Percentiles rank a stretch among this genome's conserved stretches.
phyloP scores from a whole-genome alignment of 2,329 filamentous ascomycete genomes.

The Xylaria sp. region DNA sequence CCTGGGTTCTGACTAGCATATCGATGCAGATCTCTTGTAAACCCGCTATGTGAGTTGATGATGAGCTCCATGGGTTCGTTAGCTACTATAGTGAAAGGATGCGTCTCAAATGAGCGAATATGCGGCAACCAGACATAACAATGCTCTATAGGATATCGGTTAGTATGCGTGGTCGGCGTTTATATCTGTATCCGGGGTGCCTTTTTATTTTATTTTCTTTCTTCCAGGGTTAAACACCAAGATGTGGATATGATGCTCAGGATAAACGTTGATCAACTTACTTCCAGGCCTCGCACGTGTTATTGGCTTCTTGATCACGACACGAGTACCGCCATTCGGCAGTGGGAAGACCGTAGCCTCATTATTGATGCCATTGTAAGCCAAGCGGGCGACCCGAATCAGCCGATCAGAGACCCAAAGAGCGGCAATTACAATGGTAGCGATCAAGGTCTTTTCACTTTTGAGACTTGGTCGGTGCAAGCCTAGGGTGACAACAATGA shows the following conservation, averaged over 20 bases:
- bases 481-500: constrained; percentile 55
- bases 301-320: constrained; percentile 61
- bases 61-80: constrained; percentile 67
- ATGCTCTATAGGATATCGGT: constrained; percentile 54
- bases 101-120: constrained; percentile 67
- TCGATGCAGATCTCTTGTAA: constrained; percentile 66
- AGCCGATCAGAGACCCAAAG: constrained; percentile 61
- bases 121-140: constrained; percentile 73
- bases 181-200: background rate
- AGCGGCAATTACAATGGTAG: constrained; percentile 53
- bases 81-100: constrained; percentile 71
- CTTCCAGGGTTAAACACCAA: background rate
- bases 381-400: constrained; percentile 52
- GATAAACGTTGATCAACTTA: constrained; percentile 23
- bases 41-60: constrained; percentile 67
- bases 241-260: background rate
- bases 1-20: constrained; percentile 64
- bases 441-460: constrained; percentile 51
- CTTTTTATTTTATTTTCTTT: background rate
- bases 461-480: constrained; percentile 58
- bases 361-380: constrained; percentile 55
- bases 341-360: constrained; percentile 57
- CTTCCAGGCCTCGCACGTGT: constrained; percentile 60
- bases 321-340: constrained; percentile 56
- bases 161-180: background rate